These are phyloP conservation scores for Wickerhamomyces sydowiorum DNA, from an alignment of 805 yeast species.

Conservation along the genomic window DNA sequence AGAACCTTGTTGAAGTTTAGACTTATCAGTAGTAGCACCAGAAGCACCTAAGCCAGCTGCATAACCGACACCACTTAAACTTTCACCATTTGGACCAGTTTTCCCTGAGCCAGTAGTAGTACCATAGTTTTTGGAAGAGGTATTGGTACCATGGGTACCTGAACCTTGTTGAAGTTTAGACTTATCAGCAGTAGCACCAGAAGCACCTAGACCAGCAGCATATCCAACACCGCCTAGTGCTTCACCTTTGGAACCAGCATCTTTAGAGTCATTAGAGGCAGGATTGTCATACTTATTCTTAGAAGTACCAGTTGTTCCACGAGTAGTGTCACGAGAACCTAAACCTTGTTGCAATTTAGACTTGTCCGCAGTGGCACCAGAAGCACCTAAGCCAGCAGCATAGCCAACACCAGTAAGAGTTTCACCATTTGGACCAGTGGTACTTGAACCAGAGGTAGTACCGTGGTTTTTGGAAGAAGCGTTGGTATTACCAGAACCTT, in stretches of 20 bases:
- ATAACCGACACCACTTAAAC: constrained; percentile 1
- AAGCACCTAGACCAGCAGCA: constrained; percentile 2
- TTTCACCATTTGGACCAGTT: constrained; percentile 2
- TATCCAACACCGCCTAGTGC: constrained; percentile 1
- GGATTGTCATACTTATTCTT: too few relatives aligned
- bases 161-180: background rate
- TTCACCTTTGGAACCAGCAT: constrained; percentile 3
- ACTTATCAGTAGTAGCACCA: constrained; percentile 3
- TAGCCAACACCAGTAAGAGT: constrained; percentile 1
- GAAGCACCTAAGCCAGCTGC: constrained; percentile 8
- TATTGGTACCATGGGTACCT: background rate
- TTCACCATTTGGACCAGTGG: constrained; percentile 2
- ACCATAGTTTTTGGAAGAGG: background rate
- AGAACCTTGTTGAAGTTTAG: background rate
- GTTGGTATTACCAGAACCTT: background rate
- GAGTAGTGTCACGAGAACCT: background rate
- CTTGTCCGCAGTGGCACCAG: constrained; percentile 3
- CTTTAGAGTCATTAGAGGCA: too few relatives aligned
- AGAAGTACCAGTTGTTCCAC: too few relatives aligned
- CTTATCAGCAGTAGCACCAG: background rate
- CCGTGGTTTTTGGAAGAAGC: background rate
- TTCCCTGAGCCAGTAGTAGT: background rate
- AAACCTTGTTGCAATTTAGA: background rate
- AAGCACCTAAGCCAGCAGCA: constrained; percentile 8
- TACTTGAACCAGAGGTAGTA: background rate